Evolutionary conservation across 371 early-diverging fungal species (phyloP).

Genomic region (Mucor indicus): DNA sequence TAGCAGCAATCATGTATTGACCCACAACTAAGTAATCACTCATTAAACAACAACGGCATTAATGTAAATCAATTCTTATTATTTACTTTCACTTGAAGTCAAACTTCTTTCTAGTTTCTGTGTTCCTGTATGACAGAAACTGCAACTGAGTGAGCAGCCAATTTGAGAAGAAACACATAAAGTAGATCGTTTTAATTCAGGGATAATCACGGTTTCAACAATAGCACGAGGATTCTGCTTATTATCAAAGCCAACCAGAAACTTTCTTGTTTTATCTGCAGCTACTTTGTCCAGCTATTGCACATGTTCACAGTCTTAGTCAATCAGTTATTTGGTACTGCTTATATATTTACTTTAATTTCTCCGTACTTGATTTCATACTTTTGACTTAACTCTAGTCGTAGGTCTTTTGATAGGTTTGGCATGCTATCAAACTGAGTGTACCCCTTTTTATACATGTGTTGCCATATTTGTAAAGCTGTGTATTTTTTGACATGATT

Average conservation of each 20-base stretch:
- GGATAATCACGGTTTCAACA: conserved; percentile 70
- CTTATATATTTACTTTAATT: conserved; percentile 43
- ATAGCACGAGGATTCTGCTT: conserved; percentile 51
- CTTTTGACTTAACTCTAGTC: conserved; percentile 40
- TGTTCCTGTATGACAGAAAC: conserved; percentile 93
- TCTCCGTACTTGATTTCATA: conserved; percentile 63
- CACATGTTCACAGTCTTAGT: too few species aligned
- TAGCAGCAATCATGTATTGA: conserved; percentile 78
- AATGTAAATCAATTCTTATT: not conserved
- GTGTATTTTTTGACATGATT: conserved; percentile 44
- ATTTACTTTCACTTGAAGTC: conserved; percentile 62
- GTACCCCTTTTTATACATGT: conserved; percentile 63
- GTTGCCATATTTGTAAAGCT: conserved; percentile 61
- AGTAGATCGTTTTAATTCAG: conserved; percentile 69
- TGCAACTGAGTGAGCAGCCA: conserved; percentile 86
- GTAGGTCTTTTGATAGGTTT: conserved; percentile 54
- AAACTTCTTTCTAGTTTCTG: conserved; percentile 79
- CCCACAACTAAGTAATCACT: conserved; percentile 75
- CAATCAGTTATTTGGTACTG: not conserved
- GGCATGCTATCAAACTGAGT: conserved; percentile 63
- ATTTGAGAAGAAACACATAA: conserved; percentile 89
- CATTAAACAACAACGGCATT: too few species aligned
- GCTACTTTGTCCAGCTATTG: conserved; percentile 41
- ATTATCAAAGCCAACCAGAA: conserved; percentile 50
- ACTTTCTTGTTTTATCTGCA: conserved; percentile 58